Evolutionary conservation across 805 yeast genomes (phyloP), one percentile per base, ranked within the genome.

Genomic region (Saturnispora ahearnii): DNA sequence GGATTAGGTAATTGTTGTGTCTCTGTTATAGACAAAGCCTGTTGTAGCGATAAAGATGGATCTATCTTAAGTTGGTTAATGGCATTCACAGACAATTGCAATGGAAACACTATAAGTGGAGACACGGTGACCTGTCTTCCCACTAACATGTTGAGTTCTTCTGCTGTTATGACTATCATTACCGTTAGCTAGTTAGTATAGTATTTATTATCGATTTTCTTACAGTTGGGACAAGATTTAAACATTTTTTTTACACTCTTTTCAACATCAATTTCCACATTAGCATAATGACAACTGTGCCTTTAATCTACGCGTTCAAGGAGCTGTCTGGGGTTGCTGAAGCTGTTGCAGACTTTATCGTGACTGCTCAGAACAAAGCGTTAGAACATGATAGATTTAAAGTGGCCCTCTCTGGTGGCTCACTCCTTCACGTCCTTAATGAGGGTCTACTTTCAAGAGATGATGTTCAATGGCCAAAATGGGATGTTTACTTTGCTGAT

Each of bases 401-500:
- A 64, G 84, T 93, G 55, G 98, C 96, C 41, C 73, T 93, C 15
- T 79, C 90, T 46, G 99, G 98, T 51, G 99, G 99, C 33, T 88
- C 96, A 3, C 74, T 93, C 53, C 81, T 93, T 51, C 82, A 83
- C 53, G 95, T 91, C 40, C 73, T 93, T 46, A 79, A 86, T 49
- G 90, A 91, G 66, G 99, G 98, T 11, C 72, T 93, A 53, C 67
- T 91, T 51, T 74, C 78, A 37, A 74, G 96, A 59, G 68, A 69
- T 48, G 77, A 76, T 44, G 81, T 93, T 24, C 83, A 81, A 57
- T 91, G 97, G 97, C 82, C 79, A 43, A 83, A 81, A 62, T 91
- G 98, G 98, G 97, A 91, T 65, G 79, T 91, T 45, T 91, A 88
- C 67, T 90, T 91, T 70, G 96, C 96, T 5, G 98, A 91, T 68